These are phyloP conservation scores for Plasmodium sp. DNA, from an alignment of 169 alveolate species.

Conservation along the genomic window DNA sequence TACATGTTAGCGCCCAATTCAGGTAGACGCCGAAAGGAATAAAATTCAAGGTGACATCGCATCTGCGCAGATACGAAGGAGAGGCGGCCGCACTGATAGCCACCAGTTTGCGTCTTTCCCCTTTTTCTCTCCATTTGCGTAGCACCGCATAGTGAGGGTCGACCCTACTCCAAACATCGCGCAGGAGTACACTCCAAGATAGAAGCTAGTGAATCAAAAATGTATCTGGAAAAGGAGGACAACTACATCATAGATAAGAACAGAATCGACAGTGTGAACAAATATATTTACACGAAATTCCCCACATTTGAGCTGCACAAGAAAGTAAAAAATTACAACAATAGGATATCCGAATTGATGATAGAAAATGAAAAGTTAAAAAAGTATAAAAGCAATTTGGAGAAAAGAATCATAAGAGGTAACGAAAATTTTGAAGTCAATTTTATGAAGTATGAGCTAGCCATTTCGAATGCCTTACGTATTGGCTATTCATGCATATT, in stretches of 20 bases:
- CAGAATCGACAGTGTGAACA: constrained; percentile 12
- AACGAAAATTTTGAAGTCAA: constrained; percentile 31
- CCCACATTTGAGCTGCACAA: constrained; percentile 66
- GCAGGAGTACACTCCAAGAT: background rate
- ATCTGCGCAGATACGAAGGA: background rate
- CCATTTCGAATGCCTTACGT: constrained; percentile 56
- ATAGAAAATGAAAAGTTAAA: constrained; percentile 62
- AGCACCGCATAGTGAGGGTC: background rate
- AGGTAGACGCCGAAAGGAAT: background rate
- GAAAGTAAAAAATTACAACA: constrained; percentile 49
- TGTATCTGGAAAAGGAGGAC: background rate
- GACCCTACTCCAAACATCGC: background rate
- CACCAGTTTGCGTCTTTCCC: background rate
- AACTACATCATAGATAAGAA: constrained; percentile 31
- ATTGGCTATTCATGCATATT: constrained; percentile 35
- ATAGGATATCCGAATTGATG: constrained; percentile 48
- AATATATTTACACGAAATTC: constrained; percentile 62
- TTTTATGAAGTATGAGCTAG: constrained; percentile 61
- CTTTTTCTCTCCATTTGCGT: background rate
- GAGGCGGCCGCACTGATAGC: background rate
- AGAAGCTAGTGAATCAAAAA: background rate
- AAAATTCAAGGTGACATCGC: background rate
- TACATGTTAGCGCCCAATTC: background rate
- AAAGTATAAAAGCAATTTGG: constrained; percentile 30
- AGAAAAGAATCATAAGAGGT: constrained; percentile 36